Base-by-base conservation (phyloP, 345 rosid genomes). In the Euphorbia pulcherrima region DNA sequence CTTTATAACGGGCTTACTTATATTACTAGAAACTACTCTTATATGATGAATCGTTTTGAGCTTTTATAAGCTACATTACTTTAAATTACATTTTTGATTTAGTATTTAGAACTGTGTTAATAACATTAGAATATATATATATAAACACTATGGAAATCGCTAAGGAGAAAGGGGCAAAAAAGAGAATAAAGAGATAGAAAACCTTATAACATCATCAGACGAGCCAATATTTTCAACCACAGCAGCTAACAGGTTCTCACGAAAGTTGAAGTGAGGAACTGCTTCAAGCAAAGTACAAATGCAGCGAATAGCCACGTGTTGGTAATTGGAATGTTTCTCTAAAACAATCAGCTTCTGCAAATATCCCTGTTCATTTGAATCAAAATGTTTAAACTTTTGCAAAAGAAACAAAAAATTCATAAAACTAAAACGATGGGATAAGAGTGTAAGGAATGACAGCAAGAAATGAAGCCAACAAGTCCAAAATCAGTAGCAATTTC, bases 181-280 rank as follows among this genome's bases (percentile, higher is more conserved):
- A 6, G 26, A 59, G 40, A 59, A 18, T 18, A 70, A 60, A 40
- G 60, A 72, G 28, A 54, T 35, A 71, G 67, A 57, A 71, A 75
- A 92, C 97, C 99, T 91, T 73, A 81, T 80, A 60, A 81, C 84
- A 71, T 87, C 92, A 81, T 94, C 99, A 14, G 81, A 75, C 73
- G 96, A 94, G 78, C 93, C 84, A 67, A 84, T 79, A 73, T 87
- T 91, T 76, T 74, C 65, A 69, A 88, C 87, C 79, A 86, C 96
- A 44, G 85, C 84, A 63, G n/a, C 79, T 74, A 94, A 55, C 75
- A 94, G 83, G 78, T 73, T 85, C 70, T 89, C 92, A 3, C 89
- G 78, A 71, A 80, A 94, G 83, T 94, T 91, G 80, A 94, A 94
- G 85, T 94, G 96, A 26, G 96, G 96, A 77, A 71, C 89, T 64